Evolutionary conservation across 768 basidiomycete species (phyloP), one percentile per base, ranked within the genome.

Genomic region (Macrolepiota dolichaula): DNA sequence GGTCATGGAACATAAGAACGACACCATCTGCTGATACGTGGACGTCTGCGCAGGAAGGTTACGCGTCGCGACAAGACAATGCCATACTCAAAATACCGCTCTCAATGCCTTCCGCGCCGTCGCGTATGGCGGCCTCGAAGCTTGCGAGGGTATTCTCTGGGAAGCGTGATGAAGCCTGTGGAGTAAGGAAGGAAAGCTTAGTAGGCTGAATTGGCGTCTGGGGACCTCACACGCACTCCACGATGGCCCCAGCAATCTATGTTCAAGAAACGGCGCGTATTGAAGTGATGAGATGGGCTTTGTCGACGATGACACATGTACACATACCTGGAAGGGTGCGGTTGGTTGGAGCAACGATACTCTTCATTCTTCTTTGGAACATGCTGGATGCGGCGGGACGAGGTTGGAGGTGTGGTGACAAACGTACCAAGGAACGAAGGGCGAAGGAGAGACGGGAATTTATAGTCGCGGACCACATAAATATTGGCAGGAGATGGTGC

Each of bases 31-130:
- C 76, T 37, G 96, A 93, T 68, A 96, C 89, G 74, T 98, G 96
- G 68, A 98, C 94, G 85, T 97, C 96, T 96, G 84, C 27, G 67
- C 72, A 76, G 76, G 68, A 69, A 67, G 71, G 72, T 85, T 88
- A 80, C 85, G 84, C 87, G 79, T 86, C 76, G 79, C 74, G 74
- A 63, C 64, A 59, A 65, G 67, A 68, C 72, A 73, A 70, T 67
- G 71, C 69, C 70, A 65, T 67, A 57, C 57, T 64, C 78, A 76
- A n/a, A 85, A 77, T 95, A 97, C 96, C 96, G 73, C 92, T 95
- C 84, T 99, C 96, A 69, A 99, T 96, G 67, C 82, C 96, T 72
- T 99, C 94, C 50, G 94, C 90, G 62, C 96, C 96, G 77, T 97
- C 95, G 51, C 87, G 86, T 63, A 97, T 94, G 70, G 96, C 96